These are phyloP conservation scores for Tetradesmus obliquus DNA, from an alignment of 139 green algal genomes.

Conservation along the genomic window DNA sequence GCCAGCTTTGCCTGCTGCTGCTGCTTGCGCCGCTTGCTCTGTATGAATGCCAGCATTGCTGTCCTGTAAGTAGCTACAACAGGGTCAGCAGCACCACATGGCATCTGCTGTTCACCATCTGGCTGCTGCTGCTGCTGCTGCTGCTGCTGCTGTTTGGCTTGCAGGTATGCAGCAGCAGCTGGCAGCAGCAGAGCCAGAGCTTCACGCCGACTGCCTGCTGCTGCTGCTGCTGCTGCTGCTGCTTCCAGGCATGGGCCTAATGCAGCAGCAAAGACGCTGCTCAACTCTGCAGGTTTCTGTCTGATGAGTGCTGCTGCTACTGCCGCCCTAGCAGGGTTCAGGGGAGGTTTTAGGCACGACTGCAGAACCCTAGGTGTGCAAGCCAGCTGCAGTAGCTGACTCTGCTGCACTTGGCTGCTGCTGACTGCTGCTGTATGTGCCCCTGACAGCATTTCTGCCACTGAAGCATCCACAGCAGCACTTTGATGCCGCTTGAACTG, in stretches of 20 bases:
- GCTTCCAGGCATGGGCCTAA: neutral
- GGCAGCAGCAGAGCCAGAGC: neutral
- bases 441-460: slow-evolving; percentile 1
- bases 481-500: neutral
- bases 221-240: slow-evolving; percentile 31
- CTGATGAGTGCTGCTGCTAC: slow-evolving; percentile 27
- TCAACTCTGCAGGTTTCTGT: neutral
- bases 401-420: neutral
- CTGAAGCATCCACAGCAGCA: slow-evolving; percentile 1
- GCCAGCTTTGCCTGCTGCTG: neutral
- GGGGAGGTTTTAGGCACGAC: neutral
- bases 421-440: slow-evolving; percentile 8
- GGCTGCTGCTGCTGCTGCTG: neutral
- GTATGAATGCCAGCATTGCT: slow-evolving; percentile 52
- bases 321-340: neutral
- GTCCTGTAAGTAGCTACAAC: slow-evolving; percentile 12
- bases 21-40: slow-evolving; percentile 43
- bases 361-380: neutral
- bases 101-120: neutral
- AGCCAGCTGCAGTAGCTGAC: neutral
- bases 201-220: neutral
- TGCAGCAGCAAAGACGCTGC: neutral
- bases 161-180: neutral
- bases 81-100: neutral
- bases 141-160: neutral